Percentiles rank a stretch among this genome's conserved stretches.
Evolutionary conservation across 2,329 filamentous ascomycete genomes (phyloP).

Genomic region (Ambrosiella beaveri): DNA sequence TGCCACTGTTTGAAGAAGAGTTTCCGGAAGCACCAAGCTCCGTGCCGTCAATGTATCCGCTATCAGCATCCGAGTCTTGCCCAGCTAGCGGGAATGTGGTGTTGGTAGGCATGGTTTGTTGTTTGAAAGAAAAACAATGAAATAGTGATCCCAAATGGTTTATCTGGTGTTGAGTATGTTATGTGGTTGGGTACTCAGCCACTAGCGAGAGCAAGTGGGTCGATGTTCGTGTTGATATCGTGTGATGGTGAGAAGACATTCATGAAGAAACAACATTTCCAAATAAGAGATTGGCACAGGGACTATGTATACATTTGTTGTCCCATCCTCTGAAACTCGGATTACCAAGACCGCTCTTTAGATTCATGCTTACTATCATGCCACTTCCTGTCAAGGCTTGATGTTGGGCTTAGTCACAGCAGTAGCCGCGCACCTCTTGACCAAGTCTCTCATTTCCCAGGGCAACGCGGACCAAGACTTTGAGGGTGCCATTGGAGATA

Average conservation of each 20-base stretch:
- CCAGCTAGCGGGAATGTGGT: constrained; percentile 29
- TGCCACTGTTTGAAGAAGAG: constrained; percentile 38
- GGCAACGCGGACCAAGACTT: neutral
- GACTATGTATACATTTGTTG: neutral
- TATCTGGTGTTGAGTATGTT: neutral
- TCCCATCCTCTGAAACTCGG: no score
- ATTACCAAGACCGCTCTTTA: neutral
- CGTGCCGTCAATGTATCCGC: constrained; percentile 26
- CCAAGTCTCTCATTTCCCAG: neutral
- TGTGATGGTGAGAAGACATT: neutral
- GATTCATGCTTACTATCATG: neutral
- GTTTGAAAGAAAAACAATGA: neutral
- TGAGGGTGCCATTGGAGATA: neutral
- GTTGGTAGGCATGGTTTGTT: constrained; percentile 13
- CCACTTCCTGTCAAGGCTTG: neutral
- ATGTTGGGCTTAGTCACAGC: no score
- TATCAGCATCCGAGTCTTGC: constrained; percentile 13
- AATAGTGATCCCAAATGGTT: neutral
- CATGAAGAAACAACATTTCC: neutral
- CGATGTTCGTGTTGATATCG: neutral
- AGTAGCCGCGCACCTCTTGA: neutral
- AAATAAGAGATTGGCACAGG: neutral
- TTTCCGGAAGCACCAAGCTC: constrained; percentile 50
- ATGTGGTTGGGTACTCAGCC: neutral
- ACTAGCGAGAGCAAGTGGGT: neutral